phyloP scores from a whole-genome alignment of 23 red algal species.

The Cyanidiococcus yangmingshanensis region DNA sequence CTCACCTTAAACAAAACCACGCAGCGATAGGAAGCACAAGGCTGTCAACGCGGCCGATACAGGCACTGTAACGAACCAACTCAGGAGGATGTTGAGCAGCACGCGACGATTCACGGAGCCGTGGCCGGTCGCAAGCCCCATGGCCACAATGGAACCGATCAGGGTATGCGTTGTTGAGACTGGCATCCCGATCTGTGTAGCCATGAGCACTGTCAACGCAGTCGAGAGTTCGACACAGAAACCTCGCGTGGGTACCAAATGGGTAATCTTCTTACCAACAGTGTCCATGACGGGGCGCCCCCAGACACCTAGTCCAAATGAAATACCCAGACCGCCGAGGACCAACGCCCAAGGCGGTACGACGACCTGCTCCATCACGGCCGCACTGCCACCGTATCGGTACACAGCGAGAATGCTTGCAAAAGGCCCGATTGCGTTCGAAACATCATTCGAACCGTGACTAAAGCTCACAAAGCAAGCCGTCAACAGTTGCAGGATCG shows the following conservation, averaged over 20 bases:
- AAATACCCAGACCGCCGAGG: slow-evolving; percentile 73
- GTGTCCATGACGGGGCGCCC: slow-evolving; percentile 96
- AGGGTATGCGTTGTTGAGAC: slow-evolving; percentile 86
- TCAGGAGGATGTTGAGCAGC: slow-evolving; percentile 47
- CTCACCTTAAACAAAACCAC: slow-evolving; percentile 27
- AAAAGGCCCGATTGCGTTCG: slow-evolving; percentile 95
- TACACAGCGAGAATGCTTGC: slow-evolving; percentile 81
- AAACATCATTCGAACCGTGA: slow-evolving; percentile 96
- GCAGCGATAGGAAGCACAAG: slow-evolving; percentile 40
- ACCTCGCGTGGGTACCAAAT: slow-evolving; percentile 74
- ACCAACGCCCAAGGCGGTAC: slow-evolving; percentile 82
- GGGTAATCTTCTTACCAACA: slow-evolving; percentile 91
- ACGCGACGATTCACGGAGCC: slow-evolving; percentile 55
- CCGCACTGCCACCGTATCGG: slow-evolving; percentile 21
- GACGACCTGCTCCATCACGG: slow-evolving; percentile 22
- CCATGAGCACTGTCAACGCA: slow-evolving; percentile 82
- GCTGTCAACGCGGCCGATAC: slow-evolving; percentile 52
- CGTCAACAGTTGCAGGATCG: slow-evolving; percentile 79
- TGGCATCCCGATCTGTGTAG: slow-evolving; percentile 79
- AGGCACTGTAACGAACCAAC: slow-evolving; percentile 72
- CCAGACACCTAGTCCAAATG: slow-evolving; percentile 52
- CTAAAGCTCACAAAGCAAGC: slow-evolving; percentile 82
- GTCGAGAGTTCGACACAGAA: slow-evolving; percentile 88
- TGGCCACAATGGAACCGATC: slow-evolving; percentile 87
- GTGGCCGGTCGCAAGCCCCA: slow-evolving; percentile 61